phyloP scores from a whole-genome alignment of 306 rosid species.

The Cicer bijugum region DNA sequence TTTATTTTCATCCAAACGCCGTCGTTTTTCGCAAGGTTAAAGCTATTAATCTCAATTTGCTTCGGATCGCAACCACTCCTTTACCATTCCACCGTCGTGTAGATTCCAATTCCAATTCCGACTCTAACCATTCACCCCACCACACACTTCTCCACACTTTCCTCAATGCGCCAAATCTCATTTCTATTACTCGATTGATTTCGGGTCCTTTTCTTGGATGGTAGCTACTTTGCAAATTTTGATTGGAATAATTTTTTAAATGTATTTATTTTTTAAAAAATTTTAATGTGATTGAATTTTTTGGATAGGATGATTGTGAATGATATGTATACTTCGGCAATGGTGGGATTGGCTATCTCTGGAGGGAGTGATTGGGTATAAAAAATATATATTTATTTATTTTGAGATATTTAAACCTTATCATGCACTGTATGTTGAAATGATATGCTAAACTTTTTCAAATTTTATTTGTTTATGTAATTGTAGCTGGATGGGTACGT shows the following conservation, averaged over 20 bases:
- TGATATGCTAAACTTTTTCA: neutral
- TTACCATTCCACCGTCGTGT: slow-evolving; percentile 56
- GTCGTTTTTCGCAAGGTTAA: slow-evolving; percentile 63
- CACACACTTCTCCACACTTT: slow-evolving; percentile 51
- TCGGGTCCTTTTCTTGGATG: slow-evolving; percentile 96
- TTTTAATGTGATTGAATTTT: slow-evolving; percentile 25
- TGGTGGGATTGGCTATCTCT: slow-evolving; percentile 80
- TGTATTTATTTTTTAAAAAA: neutral
- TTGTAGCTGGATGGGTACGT: slow-evolving; percentile 81
- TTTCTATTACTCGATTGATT: slow-evolving; percentile 66
- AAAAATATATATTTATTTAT: neutral
- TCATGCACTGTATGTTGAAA: neutral
- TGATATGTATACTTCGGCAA: slow-evolving; percentile 73
- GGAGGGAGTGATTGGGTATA: slow-evolving; percentile 92
- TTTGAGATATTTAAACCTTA: neutral
- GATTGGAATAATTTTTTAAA: neutral
- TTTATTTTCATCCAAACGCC: slow-evolving; percentile 58
- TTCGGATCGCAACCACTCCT: slow-evolving; percentile 45
- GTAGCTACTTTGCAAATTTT: slow-evolving; percentile 45
- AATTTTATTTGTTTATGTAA: slow-evolving; percentile 16
- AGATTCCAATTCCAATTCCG: slow-evolving; percentile 35
- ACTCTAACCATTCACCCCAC: neutral
- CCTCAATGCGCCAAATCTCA: slow-evolving; percentile 74
- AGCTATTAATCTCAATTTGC: slow-evolving; percentile 56
- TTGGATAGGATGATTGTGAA: slow-evolving; percentile 79